Conservation (phyloP, 768 basidiomycete species). For the Macrolepiota fuliginosa region DNA sequence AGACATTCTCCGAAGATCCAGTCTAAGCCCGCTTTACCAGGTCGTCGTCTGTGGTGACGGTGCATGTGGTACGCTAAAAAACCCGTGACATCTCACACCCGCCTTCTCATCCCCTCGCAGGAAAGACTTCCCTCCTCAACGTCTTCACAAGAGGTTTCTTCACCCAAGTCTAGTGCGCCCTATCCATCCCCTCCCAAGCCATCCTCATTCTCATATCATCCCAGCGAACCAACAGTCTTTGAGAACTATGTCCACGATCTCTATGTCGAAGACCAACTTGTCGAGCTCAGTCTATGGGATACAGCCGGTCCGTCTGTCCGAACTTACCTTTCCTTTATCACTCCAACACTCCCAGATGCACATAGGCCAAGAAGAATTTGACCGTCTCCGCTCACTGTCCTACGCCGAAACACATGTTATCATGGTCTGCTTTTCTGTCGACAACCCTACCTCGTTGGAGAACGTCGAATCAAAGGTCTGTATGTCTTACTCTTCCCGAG, state of each 20-base stretch:
- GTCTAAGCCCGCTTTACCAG: slow-evolving; percentile 22
- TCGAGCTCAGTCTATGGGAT: slow-evolving; percentile 96
- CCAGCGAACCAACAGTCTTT: slow-evolving; percentile 90
- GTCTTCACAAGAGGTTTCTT: slow-evolving; percentile 92
- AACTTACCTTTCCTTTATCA: neutral
- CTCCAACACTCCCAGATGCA: slow-evolving; percentile 11
- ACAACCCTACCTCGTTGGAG: slow-evolving; percentile 92
- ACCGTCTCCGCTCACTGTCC: slow-evolving; percentile 87
- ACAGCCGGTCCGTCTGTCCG: slow-evolving; percentile 73
- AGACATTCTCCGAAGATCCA: neutral
- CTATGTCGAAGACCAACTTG: slow-evolving; percentile 78
- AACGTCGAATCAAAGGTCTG: slow-evolving; percentile 92
- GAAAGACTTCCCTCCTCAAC: slow-evolving; percentile 83
- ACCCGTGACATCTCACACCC: slow-evolving; percentile 14
- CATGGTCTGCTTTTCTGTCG: slow-evolving; percentile 96
- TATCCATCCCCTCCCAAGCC: neutral
- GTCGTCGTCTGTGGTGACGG: slow-evolving; percentile 96
- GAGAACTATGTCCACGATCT: slow-evolving; percentile 96
- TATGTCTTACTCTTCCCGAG: too few species aligned
- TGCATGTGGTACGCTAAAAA: slow-evolving; percentile 69
- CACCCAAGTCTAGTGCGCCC: slow-evolving; percentile 85
- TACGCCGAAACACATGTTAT: slow-evolving; percentile 97
- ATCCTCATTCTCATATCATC: neutral
- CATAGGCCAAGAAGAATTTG: slow-evolving; percentile 94
- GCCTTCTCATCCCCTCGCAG: slow-evolving; percentile 32